Base-by-base conservation (phyloP, 805 yeast species). In the Candida namnaoensis region DNA sequence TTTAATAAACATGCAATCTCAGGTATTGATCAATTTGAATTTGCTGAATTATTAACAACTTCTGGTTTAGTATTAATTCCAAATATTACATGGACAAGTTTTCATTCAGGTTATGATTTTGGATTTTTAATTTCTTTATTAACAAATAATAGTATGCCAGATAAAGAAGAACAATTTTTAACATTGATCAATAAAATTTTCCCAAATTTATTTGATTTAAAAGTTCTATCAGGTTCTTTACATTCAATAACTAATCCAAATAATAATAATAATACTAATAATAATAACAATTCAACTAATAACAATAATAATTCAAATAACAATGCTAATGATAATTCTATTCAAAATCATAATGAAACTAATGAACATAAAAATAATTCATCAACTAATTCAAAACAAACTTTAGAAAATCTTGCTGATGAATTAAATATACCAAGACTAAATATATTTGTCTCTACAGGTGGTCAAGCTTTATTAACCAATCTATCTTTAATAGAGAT, bases 71-170 rank as follows among this genome's bases (percentile, higher is more conserved):
- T 90, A 33, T 66, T 93, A 52, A 80, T 86, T 51, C 50, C 60
- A 15, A 54, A 62, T 34, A 76, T 87, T 37, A 78, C 81, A 40
- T 93, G 99, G 99, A 71, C 88, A 40, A 82, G 95, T 46, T 93
- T 83, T 64, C 97, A 93, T 60, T 81, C 80, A 1, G 99, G 98
- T 11, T 93, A 93, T 62, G 99, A 93, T 60, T 75, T 90, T 57
- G 99, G 98, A 2, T 90, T 90, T 60, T 67, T 93, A 45, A 65
- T 88, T 13, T 78, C 95, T 38, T 69, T 88, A 48, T 68, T 91
- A 56, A 77, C 82, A 51, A 86, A 87, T 61, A 74, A 77, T 39
- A 64, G 71, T 38, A 82, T 91, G 71, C 98, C 98, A 1, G 74
- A 74, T 27, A 84, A 81, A 49, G 90, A 84, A 57, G 75, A 76